phyloP scores from a whole-genome alignment of 2,329 filamentous ascomycete species.

The Nectriaceae sp. region DNA sequence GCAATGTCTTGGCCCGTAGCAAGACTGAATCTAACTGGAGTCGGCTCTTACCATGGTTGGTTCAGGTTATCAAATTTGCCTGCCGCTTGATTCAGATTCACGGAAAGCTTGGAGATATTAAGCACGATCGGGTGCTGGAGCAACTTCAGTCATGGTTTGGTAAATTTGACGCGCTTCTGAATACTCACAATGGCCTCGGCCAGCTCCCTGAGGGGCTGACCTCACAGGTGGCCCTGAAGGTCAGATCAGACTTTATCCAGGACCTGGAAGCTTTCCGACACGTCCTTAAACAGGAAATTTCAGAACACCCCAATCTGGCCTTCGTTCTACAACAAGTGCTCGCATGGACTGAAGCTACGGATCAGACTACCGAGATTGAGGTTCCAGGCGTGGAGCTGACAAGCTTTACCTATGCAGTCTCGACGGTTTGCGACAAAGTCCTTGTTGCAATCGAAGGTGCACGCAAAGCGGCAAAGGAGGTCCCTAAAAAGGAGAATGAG shows the following conservation, averaged over 20 bases:
- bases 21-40: conserved; percentile 24
- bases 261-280: conserved; percentile 40
- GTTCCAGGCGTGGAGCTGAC: conserved; percentile 30
- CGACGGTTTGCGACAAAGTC: conserved; percentile 70
- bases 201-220: conserved; percentile 54
- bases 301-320: conserved; percentile 55
- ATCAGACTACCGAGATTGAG: conserved; percentile 12
- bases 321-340: conserved; percentile 68
- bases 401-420: conserved; percentile 58
- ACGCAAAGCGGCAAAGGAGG: conserved; percentile 53
- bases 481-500: conserved; percentile 37
- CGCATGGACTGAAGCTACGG: conserved; percentile 57
- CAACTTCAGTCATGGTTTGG: conserved; percentile 53
- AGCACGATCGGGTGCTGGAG: conserved; percentile 47
- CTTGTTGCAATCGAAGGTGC: conserved; percentile 79
- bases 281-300: conserved; percentile 43
- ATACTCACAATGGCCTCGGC: conserved; percentile 44
- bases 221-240: conserved; percentile 36
- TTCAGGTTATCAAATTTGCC: conserved; percentile 66
- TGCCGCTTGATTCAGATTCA: conserved; percentile 66
- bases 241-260: conserved; percentile 37
- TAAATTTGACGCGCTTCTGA: conserved; percentile 46
- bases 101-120: conserved; percentile 59
- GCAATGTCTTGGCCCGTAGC: conserved; percentile 23
- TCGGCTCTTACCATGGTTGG: conserved; percentile 58